These are phyloP conservation scores for Candida sp. DNA, from an alignment of 1,139 yeast genomes.

Conservation along the genomic window DNA sequence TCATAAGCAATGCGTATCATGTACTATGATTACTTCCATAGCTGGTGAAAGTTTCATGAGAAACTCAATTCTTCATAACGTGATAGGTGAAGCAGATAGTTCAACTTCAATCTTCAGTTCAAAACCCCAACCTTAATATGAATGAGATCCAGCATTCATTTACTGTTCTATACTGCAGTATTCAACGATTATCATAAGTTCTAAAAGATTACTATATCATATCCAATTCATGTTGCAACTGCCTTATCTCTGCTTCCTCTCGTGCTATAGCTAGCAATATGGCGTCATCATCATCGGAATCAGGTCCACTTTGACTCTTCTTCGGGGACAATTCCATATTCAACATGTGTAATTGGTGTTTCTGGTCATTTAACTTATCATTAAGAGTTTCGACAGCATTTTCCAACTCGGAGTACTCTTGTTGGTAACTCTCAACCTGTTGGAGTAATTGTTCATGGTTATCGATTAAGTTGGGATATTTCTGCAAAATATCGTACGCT, in stretches of 20 bases:
- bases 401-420: constrained; percentile 17
- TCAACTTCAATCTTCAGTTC: too few relatives aligned
- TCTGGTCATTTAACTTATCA: constrained; percentile 24
- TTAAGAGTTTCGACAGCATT: constrained; percentile 28
- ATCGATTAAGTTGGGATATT: constrained; percentile 27
- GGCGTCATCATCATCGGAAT: constrained; percentile 13
- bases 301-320: constrained; percentile 7
- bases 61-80: too few relatives aligned
- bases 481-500: constrained; percentile 17
- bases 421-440: constrained; percentile 17
- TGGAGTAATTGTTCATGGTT: constrained; percentile 19
- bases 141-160: too few relatives aligned
- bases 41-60: too few relatives aligned
- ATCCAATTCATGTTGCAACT: constrained; percentile 26
- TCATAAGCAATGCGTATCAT: too few relatives aligned
- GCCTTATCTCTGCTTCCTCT: constrained; percentile 33
- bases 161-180: too few relatives aligned
- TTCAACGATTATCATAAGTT: too few relatives aligned
- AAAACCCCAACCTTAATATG: too few relatives aligned
- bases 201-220: not conserved
- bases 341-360: constrained; percentile 21
- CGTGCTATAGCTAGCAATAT: constrained; percentile 24
- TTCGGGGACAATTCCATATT: constrained; percentile 20
- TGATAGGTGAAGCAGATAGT: too few relatives aligned
- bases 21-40: too few relatives aligned